These are phyloP conservation scores for Melaleuca quinquenervia DNA, from an alignment of 345 rosid species.

Conservation along the genomic window DNA sequence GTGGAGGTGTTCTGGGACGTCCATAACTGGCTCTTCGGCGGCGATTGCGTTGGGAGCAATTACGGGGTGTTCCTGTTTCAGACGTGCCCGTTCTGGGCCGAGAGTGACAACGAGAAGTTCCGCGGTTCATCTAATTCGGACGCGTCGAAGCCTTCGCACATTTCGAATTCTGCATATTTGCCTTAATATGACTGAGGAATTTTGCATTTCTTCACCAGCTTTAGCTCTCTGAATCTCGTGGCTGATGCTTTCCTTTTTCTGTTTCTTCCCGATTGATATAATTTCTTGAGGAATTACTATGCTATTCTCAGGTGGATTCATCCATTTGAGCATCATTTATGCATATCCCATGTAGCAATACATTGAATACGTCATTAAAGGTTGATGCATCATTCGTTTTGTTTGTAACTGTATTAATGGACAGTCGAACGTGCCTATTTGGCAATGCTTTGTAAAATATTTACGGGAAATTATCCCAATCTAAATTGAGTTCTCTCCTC, in stretches of 20 bases:
- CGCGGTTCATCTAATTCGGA: constrained; percentile 5
- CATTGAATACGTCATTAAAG: not conserved
- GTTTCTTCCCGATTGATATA: not conserved
- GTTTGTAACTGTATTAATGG: not conserved
- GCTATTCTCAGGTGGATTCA: not conserved
- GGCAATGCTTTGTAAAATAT: not conserved
- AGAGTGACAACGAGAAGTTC: constrained; percentile 7
- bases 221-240: not conserved
- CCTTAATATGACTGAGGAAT: not conserved
- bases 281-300: not conserved
- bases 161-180: not conserved
- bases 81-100: constrained; percentile 27
- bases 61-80: constrained; percentile 93
- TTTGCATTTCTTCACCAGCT: not conserved
- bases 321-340: not conserved
- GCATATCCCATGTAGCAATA: not conserved
- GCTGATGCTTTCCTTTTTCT: not conserved
- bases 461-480: not conserved
- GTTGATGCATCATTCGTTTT: not conserved
- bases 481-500: not conserved
- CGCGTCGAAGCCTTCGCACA: not conserved
- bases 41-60: not conserved
- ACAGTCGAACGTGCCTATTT: not conserved
- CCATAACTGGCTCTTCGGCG: constrained; percentile 84
- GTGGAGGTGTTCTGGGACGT: constrained; percentile 97